phyloP scores from a whole-genome alignment of 768 basidiomycete species.

The Lyophyllum decastes region DNA sequence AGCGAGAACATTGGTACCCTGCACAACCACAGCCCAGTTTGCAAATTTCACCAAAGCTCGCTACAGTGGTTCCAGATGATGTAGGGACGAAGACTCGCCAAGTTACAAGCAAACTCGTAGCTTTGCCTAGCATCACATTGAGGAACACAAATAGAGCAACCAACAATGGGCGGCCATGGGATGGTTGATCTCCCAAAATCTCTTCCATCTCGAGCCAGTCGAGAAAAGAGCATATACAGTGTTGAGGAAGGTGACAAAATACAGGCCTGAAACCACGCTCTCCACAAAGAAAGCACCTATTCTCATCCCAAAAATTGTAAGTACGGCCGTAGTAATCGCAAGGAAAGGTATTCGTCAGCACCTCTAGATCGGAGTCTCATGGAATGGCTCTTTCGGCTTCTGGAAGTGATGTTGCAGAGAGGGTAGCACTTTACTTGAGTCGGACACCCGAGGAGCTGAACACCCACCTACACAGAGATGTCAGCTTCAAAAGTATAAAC shows the following conservation, averaged over 20 bases:
- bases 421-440: too few species aligned
- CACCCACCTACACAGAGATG: too few species aligned
- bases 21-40: slow-evolving; percentile 14
- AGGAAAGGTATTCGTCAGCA: too few species aligned
- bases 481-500: too few species aligned
- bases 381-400: too few species aligned
- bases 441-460: too few species aligned
- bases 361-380: too few species aligned
- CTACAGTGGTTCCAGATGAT: slow-evolving; percentile 5
- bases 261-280: slow-evolving; percentile 12
- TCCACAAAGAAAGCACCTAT: slow-evolving; percentile 9
- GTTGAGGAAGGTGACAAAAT: slow-evolving; percentile 11
- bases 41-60: slow-evolving; percentile 12
- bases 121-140: slow-evolving; percentile 9
- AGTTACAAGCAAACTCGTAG: slow-evolving; percentile 3
- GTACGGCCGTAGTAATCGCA: too few species aligned
- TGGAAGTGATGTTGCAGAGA: too few species aligned
- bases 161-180: slow-evolving; percentile 6
- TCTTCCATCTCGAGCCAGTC: slow-evolving; percentile 2
- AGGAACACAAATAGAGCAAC: slow-evolving; percentile 8
- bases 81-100: slow-evolving; percentile 15
- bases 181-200: slow-evolving; percentile 8
- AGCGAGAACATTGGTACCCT: slow-evolving; percentile 3
- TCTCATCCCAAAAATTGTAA: slow-evolving; percentile 1
- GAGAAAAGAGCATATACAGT: slow-evolving; percentile 3